These are phyloP conservation scores for Chlorokybus atmophyticus DNA, from an alignment of 139 green algal genomes.

Conservation along the genomic window DNA sequence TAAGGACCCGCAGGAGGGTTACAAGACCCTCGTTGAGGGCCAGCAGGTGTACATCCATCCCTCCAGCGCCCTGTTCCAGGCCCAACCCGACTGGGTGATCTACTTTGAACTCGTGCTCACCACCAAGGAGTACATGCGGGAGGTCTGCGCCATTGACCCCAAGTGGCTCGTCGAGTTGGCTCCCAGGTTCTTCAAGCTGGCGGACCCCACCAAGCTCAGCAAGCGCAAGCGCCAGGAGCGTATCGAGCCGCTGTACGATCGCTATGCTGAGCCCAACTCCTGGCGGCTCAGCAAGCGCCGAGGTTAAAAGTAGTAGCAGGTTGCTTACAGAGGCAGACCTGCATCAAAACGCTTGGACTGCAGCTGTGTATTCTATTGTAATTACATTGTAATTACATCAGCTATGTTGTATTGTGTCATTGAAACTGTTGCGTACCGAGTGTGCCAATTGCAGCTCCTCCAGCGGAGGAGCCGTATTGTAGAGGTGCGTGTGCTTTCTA, in stretches of 20 bases:
- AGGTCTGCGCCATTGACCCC: conserved; percentile 79
- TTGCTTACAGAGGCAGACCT: background rate
- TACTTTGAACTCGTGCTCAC: conserved; percentile 62
- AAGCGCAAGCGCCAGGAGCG: conserved; percentile 82
- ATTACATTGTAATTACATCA: background rate
- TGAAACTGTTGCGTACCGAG: background rate
- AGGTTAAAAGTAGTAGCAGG: conserved; percentile 3
- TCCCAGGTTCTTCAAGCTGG: conserved; percentile 87
- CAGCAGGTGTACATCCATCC: conserved; percentile 39
- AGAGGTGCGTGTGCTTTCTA: too few relatives aligned
- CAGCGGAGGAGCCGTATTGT: background rate
- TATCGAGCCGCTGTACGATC: conserved; percentile 93
- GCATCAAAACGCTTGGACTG: background rate
- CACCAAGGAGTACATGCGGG: conserved; percentile 43
- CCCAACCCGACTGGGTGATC: conserved; percentile 71
- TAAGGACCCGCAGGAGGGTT: conserved; percentile 63
- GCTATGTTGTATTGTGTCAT: background rate
- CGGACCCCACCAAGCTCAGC: conserved; percentile 77
- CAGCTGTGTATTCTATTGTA: background rate
- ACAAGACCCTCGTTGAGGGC: conserved; percentile 81
- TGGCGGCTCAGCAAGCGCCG: conserved; percentile 25
- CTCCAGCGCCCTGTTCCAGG: conserved; percentile 45
- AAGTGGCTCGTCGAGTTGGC: conserved; percentile 94
- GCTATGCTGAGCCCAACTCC: conserved; percentile 65
- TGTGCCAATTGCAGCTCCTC: background rate